Evolutionary conservation across 78 protist species (phyloP).

Genomic region (Dictyostelium discoideum): DNA sequence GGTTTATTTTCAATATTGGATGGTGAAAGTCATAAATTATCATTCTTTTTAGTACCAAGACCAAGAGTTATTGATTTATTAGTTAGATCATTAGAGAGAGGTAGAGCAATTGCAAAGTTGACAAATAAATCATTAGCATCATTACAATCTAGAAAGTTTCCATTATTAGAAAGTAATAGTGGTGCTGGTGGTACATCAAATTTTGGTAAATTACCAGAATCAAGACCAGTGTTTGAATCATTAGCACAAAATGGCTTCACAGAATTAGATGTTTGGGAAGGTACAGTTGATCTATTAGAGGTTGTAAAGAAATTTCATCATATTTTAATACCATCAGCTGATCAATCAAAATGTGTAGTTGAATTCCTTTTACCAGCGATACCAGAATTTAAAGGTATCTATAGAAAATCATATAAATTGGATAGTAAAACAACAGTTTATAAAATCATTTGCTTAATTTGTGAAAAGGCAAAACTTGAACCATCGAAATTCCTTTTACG

Average conservation of each 20-base stretch:
- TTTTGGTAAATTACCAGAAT: constrained; percentile 55
- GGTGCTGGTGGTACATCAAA: neutral
- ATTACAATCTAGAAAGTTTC: constrained; percentile 19
- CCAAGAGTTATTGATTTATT: constrained; percentile 40
- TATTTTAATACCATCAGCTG: constrained; percentile 52
- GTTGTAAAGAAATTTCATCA: constrained; percentile 22
- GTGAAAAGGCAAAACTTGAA: constrained; percentile 34
- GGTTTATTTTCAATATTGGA: constrained; percentile 47
- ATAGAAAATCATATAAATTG: constrained; percentile 57
- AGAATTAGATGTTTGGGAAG: constrained; percentile 74
- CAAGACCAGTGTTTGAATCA: constrained; percentile 56
- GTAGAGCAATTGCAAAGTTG: constrained; percentile 44
- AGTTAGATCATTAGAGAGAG: constrained; percentile 24
- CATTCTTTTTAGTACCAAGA: constrained; percentile 38
- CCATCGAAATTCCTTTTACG: constrained; percentile 53
- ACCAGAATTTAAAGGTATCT: constrained; percentile 59
- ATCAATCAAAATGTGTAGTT: constrained; percentile 32
- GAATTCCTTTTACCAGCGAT: constrained; percentile 44
- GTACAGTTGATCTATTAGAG: constrained; percentile 61
- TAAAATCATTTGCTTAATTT: constrained; percentile 60
- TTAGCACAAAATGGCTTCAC: constrained; percentile 54
- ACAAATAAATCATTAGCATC: constrained; percentile 16
- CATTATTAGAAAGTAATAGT: constrained; percentile 15
- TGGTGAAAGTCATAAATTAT: neutral
- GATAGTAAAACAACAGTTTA: constrained; percentile 51